Conservation (phyloP, 73 alveolate genomes). For the Symbiodinium natans region DNA sequence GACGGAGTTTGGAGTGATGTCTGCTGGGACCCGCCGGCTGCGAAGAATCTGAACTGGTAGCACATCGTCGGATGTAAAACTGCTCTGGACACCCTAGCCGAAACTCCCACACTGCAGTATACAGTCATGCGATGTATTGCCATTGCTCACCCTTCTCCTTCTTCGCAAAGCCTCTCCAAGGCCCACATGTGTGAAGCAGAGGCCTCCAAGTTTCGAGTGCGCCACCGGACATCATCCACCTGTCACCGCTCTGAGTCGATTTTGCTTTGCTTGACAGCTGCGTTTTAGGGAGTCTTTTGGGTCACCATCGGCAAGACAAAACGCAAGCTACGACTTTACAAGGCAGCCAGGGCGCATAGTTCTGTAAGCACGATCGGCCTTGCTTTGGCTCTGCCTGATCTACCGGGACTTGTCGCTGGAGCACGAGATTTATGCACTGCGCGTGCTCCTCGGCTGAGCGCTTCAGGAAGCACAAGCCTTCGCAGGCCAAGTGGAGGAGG, state of each 20-base stretch:
- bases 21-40: too few relatives aligned
- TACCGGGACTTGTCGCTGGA: neutral
- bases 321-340: too few relatives aligned
- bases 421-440: constrained; percentile 34
- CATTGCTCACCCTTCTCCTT: constrained; percentile 41
- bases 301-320: too few relatives aligned
- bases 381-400: constrained; percentile 57
- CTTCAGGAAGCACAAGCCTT: constrained; percentile 84
- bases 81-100: too few relatives aligned
- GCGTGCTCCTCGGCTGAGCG: constrained; percentile 60
- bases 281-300: too few relatives aligned
- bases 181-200: constrained; percentile 60
- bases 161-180: constrained; percentile 70
- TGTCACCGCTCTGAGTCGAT: neutral
- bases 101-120: too few relatives aligned
- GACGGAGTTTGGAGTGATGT: too few relatives aligned
- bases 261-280: too few relatives aligned
- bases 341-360: constrained; percentile 14
- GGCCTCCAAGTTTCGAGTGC: constrained; percentile 69
- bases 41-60: too few relatives aligned
- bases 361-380: constrained; percentile 78
- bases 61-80: too few relatives aligned
- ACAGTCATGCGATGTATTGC: too few relatives aligned
- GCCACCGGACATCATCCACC: constrained; percentile 84
- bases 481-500: constrained; percentile 81